Evolutionary conservation across 768 basidiomycete species (phyloP).

Genomic region (Paxillus ammoniavirescens): DNA sequence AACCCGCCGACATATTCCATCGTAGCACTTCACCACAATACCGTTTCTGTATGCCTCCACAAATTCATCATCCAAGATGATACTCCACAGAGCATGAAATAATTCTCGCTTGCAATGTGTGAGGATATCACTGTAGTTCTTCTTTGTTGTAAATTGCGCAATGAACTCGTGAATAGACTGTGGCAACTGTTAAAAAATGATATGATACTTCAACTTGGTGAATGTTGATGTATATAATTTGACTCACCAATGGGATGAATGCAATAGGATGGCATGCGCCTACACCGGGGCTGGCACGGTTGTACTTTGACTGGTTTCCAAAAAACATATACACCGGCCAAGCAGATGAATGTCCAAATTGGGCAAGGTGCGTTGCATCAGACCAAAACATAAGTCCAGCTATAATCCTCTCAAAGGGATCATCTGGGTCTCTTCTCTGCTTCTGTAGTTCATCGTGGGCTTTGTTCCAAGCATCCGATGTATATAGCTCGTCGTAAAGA

Average conservation of each 20-base stretch:
- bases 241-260: constrained; percentile 17
- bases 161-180: background rate
- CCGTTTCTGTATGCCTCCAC: constrained; percentile 1
- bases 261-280: constrained; percentile 21
- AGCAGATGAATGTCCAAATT: constrained; percentile 14
- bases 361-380: constrained; percentile 6
- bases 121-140: background rate
- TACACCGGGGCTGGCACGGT: background rate
- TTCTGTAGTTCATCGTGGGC: constrained; percentile 19
- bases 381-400: constrained; percentile 19
- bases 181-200: background rate
- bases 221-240: too few species aligned
- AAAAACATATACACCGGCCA: constrained; percentile 26
- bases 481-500: constrained; percentile 20
- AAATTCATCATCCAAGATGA: constrained; percentile 2
- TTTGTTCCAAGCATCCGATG: constrained; percentile 13
- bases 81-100: constrained; percentile 5
- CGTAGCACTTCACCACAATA: background rate
- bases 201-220: too few species aligned
- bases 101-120: constrained; percentile 7
- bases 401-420: constrained; percentile 13
- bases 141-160: background rate
- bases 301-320: constrained; percentile 24
- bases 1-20: background rate
- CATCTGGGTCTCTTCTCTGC: constrained; percentile 7